Evolutionary conservation across 2,329 filamentous ascomycete species (phyloP), one percentile per base, ranked within the genome.

Genomic region (Epichloe sp.): DNA sequence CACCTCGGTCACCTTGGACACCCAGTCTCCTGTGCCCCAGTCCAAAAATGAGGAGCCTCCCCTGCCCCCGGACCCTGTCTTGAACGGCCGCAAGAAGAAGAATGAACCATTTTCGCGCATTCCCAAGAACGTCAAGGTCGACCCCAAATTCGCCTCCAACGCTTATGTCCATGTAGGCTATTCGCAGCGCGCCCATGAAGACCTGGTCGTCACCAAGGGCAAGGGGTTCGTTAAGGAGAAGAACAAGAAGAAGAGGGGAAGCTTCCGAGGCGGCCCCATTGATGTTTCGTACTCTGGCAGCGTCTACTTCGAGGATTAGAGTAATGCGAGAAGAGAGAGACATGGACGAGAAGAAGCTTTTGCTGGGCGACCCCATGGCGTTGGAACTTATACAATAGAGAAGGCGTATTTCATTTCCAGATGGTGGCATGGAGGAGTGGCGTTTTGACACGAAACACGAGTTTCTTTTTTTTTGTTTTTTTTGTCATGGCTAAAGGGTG

Each of bases 151-250:
- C 59, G 65, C 80, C 3, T 89, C 84, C 59, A 96, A 97, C 68
- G 80, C 79, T 14, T 97, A 91, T 65, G 76, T 88, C 11, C 76
- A 82, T 21, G 88, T 96, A 65, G 83, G 86, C 56, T 98, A 97
- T 70, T 91, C 90, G 23, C 85, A 93, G 60, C 82, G 82, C 59
- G 94, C 94, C 8, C 87, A 90, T 63, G 79, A 88, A 58, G 90
- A 96, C 64, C 72, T 98, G 56, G 87, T 89, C 47, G 79, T 95
- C 40, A 97, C 91, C 35, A 88, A 85, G 66, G 93, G 93, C 62
- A 97, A 96, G 73, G 89, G 88, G 4, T 98, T 98, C 71, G 97
- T 91, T 54, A 98, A 98, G 76, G 93, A 97, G 75, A 98, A 98
- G 82, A 98, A 98, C 72, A 98, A 98, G 77, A 93, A 89, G 78